Conservation (phyloP, 83 land plant species). For the Picea mariana region DNA sequence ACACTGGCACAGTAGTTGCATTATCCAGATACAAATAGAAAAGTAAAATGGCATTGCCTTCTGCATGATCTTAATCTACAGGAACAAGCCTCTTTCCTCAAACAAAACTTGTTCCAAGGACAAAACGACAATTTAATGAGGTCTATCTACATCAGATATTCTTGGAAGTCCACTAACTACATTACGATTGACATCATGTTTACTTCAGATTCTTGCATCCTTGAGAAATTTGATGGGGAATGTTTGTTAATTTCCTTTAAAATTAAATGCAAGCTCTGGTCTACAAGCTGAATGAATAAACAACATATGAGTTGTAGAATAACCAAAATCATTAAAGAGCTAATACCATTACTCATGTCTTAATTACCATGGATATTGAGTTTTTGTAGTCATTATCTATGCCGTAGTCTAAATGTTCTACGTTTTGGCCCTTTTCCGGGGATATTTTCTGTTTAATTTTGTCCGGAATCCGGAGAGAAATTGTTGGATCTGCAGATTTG, state of each 20-base stretch:
- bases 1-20: background rate
- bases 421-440: too few species aligned
- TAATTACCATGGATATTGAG: too few species aligned
- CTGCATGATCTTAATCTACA: background rate
- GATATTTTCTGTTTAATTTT: too few species aligned
- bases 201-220: background rate
- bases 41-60: background rate
- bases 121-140: too few species aligned
- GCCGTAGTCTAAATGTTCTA: too few species aligned
- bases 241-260: too few species aligned
- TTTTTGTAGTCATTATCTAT: too few species aligned
- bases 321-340: background rate
- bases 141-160: background rate
- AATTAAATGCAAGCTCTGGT: background rate
- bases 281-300: background rate
- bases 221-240: background rate
- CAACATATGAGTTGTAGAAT: background rate
- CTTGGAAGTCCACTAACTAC: background rate
- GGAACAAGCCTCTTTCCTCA: too few species aligned
- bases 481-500: too few species aligned
- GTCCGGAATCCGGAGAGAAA: too few species aligned
- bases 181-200: background rate
- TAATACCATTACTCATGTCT: background rate
- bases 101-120: too few species aligned
- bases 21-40: background rate